phyloP scores from a whole-genome alignment of 768 basidiomycete species.

The Leccinum variicolor region DNA sequence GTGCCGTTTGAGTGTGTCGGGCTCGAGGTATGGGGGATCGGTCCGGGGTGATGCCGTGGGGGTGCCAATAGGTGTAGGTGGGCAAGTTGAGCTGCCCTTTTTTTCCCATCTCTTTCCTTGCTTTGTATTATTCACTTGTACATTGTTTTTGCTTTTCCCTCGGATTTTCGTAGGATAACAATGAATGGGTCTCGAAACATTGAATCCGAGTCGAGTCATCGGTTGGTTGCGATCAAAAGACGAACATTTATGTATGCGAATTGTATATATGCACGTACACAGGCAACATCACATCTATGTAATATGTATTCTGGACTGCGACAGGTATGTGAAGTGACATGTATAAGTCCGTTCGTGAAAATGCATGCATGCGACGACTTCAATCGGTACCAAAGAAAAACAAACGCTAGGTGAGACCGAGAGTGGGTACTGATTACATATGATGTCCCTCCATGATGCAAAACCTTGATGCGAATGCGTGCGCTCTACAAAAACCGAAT shows the following conservation, averaged over 20 bases:
- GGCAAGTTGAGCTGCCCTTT: not conserved
- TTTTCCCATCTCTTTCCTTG: not conserved
- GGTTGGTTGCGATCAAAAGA: too few species aligned
- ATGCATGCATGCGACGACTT: too few species aligned
- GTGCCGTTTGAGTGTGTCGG: constrained; percentile 87
- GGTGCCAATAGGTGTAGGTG: too few species aligned
- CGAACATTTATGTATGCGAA: too few species aligned
- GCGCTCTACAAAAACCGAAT: constrained; percentile 40
- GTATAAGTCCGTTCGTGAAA: too few species aligned
- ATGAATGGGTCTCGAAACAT: too few species aligned
- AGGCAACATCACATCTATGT: too few species aligned
- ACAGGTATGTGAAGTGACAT: too few species aligned
- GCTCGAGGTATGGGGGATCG: constrained; percentile 87
- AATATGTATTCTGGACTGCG: too few species aligned
- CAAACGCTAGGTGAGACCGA: not conserved
- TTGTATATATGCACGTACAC: too few species aligned
- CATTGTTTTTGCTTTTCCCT: not conserved
- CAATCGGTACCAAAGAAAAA: not conserved
- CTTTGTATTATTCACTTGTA: not conserved
- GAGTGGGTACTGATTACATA: not conserved
- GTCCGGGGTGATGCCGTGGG: constrained; percentile 14
- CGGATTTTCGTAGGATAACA: not conserved
- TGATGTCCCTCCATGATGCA: not conserved
- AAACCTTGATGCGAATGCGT: not conserved
- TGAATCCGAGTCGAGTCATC: too few species aligned